Evolutionary conservation across 352 stramenopile genomes (phyloP), one percentile per base, ranked within the genome.

Genomic region (Phytopythium delawarense): DNA sequence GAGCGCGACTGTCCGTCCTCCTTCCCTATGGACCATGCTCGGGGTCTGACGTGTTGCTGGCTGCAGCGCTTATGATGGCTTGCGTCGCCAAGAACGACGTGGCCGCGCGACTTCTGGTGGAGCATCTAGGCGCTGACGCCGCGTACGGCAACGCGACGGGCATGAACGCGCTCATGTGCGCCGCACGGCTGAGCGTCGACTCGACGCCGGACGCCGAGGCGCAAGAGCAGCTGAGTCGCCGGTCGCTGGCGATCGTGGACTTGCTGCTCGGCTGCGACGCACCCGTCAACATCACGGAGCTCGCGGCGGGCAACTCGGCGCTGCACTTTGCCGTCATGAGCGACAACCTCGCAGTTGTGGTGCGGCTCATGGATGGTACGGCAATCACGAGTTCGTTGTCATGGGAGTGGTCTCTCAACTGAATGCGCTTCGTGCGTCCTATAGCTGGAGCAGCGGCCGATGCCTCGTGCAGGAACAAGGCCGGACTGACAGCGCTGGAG

Each of bases 11-110:
- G 21, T n/a, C 11, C 55, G 7, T n/a, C n/a, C 57, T 28, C 4
- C 9, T 28, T 40, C 35, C 12, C 35, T 40, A 15, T 40, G 28
- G 12, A 52, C 60, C 9, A 11, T 46, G 21, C 7, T 20, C 15
- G 21, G 21, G 5, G 45, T 21, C 48, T 62, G 0, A 49, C 18
- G 16, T 15, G 40, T 23, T 50, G 48, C 34, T 49, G 20, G 16
- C 0, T 58, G 5, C 55, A 95, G 87, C 87, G 32, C 66, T 95
- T 15, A 95, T 95, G 87, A 90, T 95, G 75, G 87, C 87, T 25
- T 90, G 87, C 28, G 86, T 92, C 37, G 79, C 79, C 15, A 95
- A 95, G 69, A 88, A 89, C 53, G 71, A 75, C 8, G 66, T 52
- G 6, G 83, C 76, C 4, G 84, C 75, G 50, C 61, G 72, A n/a